A percentile compares a stretch with the other conserved stretches of the same genome.
Conservation (phyloP, 2,329 filamentous ascomycete species). For the Neofusicoccum sp. region DNA sequence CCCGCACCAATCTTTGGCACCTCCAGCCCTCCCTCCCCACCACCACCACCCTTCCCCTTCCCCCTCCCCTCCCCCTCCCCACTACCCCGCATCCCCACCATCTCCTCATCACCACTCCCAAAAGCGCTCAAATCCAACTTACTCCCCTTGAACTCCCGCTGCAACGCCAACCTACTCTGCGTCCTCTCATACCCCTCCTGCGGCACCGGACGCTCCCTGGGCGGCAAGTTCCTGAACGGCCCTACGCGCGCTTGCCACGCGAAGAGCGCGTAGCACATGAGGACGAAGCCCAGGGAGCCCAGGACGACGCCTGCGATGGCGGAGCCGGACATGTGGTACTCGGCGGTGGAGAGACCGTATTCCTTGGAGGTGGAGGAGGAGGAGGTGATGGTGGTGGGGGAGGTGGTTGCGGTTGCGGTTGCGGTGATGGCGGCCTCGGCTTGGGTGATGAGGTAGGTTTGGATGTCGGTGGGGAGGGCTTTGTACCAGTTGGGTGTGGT, state of each 20-base stretch:
- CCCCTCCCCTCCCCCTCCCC: neutral
- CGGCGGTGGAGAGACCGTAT: neutral
- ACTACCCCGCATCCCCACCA: neutral
- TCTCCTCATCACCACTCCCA: neutral
- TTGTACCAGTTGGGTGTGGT: constrained; percentile 50
- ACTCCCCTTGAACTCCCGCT: constrained; percentile 10
- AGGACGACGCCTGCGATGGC: neutral
- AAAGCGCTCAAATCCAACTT: neutral
- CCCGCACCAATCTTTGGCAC: neutral
- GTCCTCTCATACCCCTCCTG: neutral
- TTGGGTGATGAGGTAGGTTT: constrained; percentile 42
- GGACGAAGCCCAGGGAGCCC: constrained; percentile 17
- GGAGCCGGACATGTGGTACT: neutral
- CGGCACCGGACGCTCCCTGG: neutral
- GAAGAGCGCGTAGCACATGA: neutral
- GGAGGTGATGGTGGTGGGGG: constrained; percentile 16
- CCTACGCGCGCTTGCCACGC: constrained; percentile 1
- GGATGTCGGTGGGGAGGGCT: constrained; percentile 47
- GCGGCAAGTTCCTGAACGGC: neutral
- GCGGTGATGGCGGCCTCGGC: neutral
- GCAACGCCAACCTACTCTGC: neutral
- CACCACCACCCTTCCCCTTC: neutral
- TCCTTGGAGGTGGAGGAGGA: neutral
- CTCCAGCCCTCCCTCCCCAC: neutral
- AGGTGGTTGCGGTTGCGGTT: neutral